Base-by-base conservation (phyloP, 108 stramenopile genomes). In the Nitzschia palea region DNA sequence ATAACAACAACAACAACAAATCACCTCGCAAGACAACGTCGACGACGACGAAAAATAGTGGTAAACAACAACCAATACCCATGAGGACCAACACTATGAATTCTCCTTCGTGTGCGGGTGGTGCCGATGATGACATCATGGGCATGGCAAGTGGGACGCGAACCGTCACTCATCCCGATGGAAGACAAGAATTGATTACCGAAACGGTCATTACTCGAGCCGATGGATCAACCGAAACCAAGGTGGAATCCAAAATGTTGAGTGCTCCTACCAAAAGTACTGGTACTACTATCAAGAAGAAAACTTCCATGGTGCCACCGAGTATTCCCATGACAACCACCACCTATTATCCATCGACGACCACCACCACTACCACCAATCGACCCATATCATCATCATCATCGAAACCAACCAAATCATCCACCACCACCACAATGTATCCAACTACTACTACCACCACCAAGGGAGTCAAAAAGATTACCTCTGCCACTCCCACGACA, bases 161-260 rank as follows among this genome's bases (percentile, higher is more conserved):
- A 23, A 60, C 59, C 18, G 5, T 60, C 25, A 60, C 59, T 2
- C 59, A 60, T 43, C 59, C 59, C 40, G 43, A 60, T 60, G 59
- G 59, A 42, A 36, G 43, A 60, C 31, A 60, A 42, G 59, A 60
- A 60, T 14, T 42, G 8, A 26, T 60, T 25, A 60, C 59, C 1
- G 59, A 60, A 60, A 60, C 59, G 1, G 18, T 60, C 59, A 60
- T 60, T 60, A 60, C 59, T 5, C 15, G 20, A 23, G 18, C 27
- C n/a, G 59, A 60, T 60, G 59, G 59, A 42, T 40, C 59, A 18
- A 60, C 35, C 22, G 59, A 60, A 42, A 42, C 37, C 1, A 40
- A n/a, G n/a, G 31, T 17, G 17, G 32, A 31, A 56, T 56, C 55
- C 1, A 34, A 34, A 31, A 34, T 56, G 29, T 0, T 56, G 29